Evolutionary conservation across 164 flowering plant species (phyloP).

Genomic region (Tetracentron sinense): DNA sequence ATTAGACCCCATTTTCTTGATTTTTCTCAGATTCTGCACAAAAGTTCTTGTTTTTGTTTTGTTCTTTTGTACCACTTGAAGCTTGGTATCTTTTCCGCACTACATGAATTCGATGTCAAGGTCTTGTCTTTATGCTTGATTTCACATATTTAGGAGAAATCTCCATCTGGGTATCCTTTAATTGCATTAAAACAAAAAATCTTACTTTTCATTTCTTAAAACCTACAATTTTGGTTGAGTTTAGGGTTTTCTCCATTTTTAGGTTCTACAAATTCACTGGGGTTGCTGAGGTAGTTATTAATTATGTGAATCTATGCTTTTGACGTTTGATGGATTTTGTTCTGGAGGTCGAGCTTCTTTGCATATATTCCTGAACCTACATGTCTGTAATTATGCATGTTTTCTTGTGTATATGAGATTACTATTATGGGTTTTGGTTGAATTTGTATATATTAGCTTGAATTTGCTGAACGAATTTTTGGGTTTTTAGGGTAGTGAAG

Average conservation of each 20-base stretch:
- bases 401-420: not conserved
- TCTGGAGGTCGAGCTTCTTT: constrained; percentile 2
- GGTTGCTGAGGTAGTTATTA: not conserved
- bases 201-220: constrained; percentile 2
- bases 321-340: constrained; percentile 8
- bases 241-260: constrained; percentile 4
- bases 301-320: constrained; percentile 15
- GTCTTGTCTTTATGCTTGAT: constrained; percentile 20
- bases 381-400: not conserved
- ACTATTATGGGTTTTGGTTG: not conserved
- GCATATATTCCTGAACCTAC: constrained; percentile 20
- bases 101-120: constrained; percentile 5
- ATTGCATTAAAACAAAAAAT: constrained; percentile 14
- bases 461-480: not conserved
- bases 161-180: constrained; percentile 24
- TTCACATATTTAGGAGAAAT: constrained; percentile 14
- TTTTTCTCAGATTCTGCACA: constrained; percentile 15
- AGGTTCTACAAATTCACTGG: not conserved
- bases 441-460: not conserved
- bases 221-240: not conserved
- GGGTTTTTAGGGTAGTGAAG: not conserved
- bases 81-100: constrained; percentile 15
- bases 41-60: not conserved
- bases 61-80: constrained; percentile 11
- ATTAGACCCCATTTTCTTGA: not conserved